Conservation (phyloP, 1,284 basidiomycete species). For the Tilletia setariae region DNA sequence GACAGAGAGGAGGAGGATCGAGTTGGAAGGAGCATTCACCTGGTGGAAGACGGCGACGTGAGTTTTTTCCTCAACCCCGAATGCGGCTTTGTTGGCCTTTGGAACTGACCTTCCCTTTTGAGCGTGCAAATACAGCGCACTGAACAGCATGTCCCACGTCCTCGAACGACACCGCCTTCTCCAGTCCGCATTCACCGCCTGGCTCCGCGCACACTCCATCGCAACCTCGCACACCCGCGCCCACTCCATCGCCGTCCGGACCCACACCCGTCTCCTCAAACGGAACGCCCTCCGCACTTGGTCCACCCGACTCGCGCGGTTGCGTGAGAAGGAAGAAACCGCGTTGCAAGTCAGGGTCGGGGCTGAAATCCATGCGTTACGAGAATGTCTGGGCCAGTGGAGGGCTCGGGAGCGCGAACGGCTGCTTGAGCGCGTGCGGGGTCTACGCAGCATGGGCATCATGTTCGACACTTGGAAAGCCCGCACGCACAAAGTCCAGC, state of each 20-base stretch:
- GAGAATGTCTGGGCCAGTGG: neutral
- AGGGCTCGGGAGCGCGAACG: neutral
- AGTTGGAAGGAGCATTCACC: neutral
- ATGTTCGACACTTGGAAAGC: neutral
- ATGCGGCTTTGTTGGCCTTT: neutral
- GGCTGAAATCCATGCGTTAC: neutral
- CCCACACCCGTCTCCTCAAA: neutral
- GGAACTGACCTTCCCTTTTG: neutral
- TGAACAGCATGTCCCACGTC: neutral
- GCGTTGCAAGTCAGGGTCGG: neutral
- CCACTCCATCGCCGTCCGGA: neutral
- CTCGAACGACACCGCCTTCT: constrained; percentile 11
- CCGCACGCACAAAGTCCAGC: neutral
- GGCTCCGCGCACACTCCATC: constrained; percentile 1
- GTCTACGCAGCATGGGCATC: neutral
- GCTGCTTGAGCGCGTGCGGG: neutral
- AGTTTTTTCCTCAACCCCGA: neutral
- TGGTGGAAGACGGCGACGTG: neutral
- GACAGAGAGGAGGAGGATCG: neutral
- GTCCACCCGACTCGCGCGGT: neutral
- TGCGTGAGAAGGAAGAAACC: neutral
- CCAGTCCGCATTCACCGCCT: neutral
- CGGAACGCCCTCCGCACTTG: neutral
- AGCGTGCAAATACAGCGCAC: too few species aligned
- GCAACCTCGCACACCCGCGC: neutral